Evolutionary conservation across 2,329 filamentous ascomycete species (phyloP).

Genomic region (Pseudophaeomoniella oleicola): DNA sequence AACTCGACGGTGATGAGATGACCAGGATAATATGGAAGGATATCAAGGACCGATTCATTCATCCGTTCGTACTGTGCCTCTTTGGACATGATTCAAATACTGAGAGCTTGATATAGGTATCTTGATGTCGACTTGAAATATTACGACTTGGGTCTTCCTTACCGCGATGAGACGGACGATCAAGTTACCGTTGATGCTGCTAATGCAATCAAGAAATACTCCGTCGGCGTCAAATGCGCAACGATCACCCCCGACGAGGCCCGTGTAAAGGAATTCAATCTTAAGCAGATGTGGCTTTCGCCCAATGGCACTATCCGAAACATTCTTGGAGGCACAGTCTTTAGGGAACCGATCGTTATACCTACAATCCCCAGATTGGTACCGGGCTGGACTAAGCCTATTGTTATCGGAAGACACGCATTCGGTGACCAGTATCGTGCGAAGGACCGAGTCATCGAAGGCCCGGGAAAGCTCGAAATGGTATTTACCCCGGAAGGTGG

Average conservation of each 20-base stretch:
- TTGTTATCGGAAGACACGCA: constrained; percentile 96
- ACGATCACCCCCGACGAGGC: constrained; percentile 98
- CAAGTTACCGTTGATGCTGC: constrained; percentile 90
- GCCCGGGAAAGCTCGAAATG: constrained; percentile 81
- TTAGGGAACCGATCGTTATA: constrained; percentile 98
- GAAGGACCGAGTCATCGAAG: constrained; percentile 73
- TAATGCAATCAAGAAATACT: constrained; percentile 98
- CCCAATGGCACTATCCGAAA: constrained; percentile 80
- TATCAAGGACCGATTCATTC: constrained; percentile 78
- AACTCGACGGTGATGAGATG: constrained; percentile 92
- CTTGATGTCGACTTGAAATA: constrained; percentile 97
- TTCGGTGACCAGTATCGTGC: constrained; percentile 98
- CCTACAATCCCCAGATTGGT: constrained; percentile 83
- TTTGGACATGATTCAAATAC: too few relatives aligned
- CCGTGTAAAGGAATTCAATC: constrained; percentile 91
- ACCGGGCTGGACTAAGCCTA: constrained; percentile 95
- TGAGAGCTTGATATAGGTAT: constrained; percentile 43
- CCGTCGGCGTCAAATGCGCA: constrained; percentile 95
- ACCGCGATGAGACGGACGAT: constrained; percentile 92
- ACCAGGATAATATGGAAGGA: constrained; percentile 97
- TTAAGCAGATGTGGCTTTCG: constrained; percentile 99
- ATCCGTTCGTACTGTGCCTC: constrained; percentile 4
- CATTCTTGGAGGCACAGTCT: constrained; percentile 70
- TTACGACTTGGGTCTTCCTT: constrained; percentile 85
- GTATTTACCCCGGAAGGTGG: constrained; percentile 76